Evolutionary conservation across 306 rosid genomes (phyloP), one percentile per base, ranked within the genome.

Genomic region (Echinosophora koreensis): DNA sequence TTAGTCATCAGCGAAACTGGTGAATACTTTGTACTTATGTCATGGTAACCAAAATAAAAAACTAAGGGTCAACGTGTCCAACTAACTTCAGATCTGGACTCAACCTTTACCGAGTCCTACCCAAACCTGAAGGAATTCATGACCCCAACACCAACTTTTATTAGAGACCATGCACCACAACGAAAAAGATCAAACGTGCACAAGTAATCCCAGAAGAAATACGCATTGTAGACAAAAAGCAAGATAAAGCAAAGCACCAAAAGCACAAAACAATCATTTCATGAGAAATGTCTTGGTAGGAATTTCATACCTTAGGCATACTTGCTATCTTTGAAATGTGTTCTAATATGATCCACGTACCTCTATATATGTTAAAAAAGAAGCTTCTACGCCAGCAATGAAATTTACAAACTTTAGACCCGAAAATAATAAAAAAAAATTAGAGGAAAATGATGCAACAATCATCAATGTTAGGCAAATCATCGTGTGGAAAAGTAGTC

Each of bases 111-210:
- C 37, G 14, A 28, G 68, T 14, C 59, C 71, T 55, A 15, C 49
- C 39, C 54, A 61, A 55, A 73, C 58, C 66, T 49, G 46, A 70
- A 77, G 82, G 46, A 66, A 60, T 32, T 22, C 2, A 62, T n/a
- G 85, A 76, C 67, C 89, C 84, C 74, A 81, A 65, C 34, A 47
- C 66, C 80, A 59, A 59, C 74, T 58, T 27, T 50, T 60, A 2
- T 15, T 49, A 56, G 39, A 67, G 66, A 78, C 39, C 57, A 72
- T 42, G 49, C 59, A 60, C 32, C 69, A 10, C 55, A 71, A 70
- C 57, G 28, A 17, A 42, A 81, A 79, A 60, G 62, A 28, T 18
- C 16, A 70, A 69, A 59, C 18, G 16, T 39, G 57, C 74, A 69
- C 15, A 66, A 3, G 41, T 50, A 76, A 64, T 79, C 30, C 22